A percentile compares a stretch with the other conserved stretches of the same genome.
Evolutionary conservation across 2,329 filamentous ascomycete species (phyloP).

Genomic region (Aspergillus nomiae): DNA sequence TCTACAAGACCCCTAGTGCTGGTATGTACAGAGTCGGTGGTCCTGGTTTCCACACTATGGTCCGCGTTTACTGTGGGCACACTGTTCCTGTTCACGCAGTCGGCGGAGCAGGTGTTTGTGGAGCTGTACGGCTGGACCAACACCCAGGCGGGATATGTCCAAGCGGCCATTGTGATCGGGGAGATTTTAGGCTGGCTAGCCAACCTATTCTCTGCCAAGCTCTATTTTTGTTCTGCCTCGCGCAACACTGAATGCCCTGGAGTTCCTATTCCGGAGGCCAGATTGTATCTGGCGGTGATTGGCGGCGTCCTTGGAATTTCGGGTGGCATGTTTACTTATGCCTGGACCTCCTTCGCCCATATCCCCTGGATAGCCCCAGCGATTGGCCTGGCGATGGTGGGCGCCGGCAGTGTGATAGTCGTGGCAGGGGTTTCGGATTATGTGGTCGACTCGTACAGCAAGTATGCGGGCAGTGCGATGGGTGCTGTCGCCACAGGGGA

Average conservation of each 20-base stretch:
- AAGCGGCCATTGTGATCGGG: slow-evolving; percentile 44
- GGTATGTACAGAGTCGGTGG: slow-evolving; percentile 45
- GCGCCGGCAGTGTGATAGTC: slow-evolving; percentile 44
- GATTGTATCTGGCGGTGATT: slow-evolving; percentile 44
- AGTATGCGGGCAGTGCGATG: slow-evolving; percentile 51
- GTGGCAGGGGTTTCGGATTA: slow-evolving; percentile 52
- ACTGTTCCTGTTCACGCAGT: slow-evolving; percentile 45
- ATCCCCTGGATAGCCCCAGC: slow-evolving; percentile 38
- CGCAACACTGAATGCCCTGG: slow-evolving; percentile 43
- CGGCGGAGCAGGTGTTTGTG: slow-evolving; percentile 45
- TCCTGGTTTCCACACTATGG: slow-evolving; percentile 46
- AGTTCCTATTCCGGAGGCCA: slow-evolving; percentile 44
- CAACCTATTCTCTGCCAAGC: slow-evolving; percentile 30
- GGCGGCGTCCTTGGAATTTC: slow-evolving; percentile 34
- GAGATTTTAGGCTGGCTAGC: slow-evolving; percentile 42
- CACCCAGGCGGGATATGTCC: slow-evolving; percentile 39
- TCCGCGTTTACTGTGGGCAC: slow-evolving; percentile 46
- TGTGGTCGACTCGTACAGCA: slow-evolving; percentile 50
- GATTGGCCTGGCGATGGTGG: slow-evolving; percentile 38
- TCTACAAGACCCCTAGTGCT: slow-evolving; percentile 29
- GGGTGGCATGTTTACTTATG: slow-evolving; percentile 38
- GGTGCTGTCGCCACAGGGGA: slow-evolving; percentile 49
- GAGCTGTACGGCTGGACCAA: slow-evolving; percentile 28
- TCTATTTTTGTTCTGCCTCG: slow-evolving; percentile 29
- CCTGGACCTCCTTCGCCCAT: slow-evolving; percentile 32